Base-by-base conservation (phyloP, 2,329 filamentous ascomycete genomes). In the Fonsecaea erecta region DNA sequence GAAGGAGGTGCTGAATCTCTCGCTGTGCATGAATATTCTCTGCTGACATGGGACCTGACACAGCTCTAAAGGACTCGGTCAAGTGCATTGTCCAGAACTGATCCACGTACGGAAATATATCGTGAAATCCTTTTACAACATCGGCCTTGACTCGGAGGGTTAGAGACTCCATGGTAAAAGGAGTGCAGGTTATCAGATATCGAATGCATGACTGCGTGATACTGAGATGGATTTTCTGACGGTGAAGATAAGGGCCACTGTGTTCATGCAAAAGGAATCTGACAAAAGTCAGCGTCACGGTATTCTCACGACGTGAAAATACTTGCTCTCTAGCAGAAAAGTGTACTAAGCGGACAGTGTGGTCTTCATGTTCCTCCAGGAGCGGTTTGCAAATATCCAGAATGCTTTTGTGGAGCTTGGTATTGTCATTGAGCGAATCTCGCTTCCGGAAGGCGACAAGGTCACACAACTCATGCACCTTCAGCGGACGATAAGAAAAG, bases 21-120 rank as follows among this genome's bases (percentile, higher is more conserved):
- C 18, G 12, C 37, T 9, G 12, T 7, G 4, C 16, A 18, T 43
- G 6, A 43, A 9, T n/a, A 5, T 14, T 16, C 6, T 43, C 37
- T 12, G 1, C n/a, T 18, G 37, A 18, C 7, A 18, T 6, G 1
- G 37, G 5, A n/a, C 1, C 1, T 18, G 37, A 8, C 16, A 18
- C 74, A 9, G 4, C 37, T 40, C 52, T 32, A 11, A 54, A 54
- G 21, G 51, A 52, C 51, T 52, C 51, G 21, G 21, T 52, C 14
- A 52, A 28, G 53, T 56, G 53, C 12, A 28, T 16, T 16, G 34
- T 3, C 53, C 53, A 56, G 32, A 40, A 56, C 40, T 43, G 16
- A 35, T 56, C 14, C 78, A 14, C 56, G 52, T 3, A 74, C 74
- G 3, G 71, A 69, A 64, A 75, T 59, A 76, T 73, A 67, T 43